phyloP scores from a whole-genome alignment of 768 basidiomycete species.

The Nidularia pulvinata region DNA sequence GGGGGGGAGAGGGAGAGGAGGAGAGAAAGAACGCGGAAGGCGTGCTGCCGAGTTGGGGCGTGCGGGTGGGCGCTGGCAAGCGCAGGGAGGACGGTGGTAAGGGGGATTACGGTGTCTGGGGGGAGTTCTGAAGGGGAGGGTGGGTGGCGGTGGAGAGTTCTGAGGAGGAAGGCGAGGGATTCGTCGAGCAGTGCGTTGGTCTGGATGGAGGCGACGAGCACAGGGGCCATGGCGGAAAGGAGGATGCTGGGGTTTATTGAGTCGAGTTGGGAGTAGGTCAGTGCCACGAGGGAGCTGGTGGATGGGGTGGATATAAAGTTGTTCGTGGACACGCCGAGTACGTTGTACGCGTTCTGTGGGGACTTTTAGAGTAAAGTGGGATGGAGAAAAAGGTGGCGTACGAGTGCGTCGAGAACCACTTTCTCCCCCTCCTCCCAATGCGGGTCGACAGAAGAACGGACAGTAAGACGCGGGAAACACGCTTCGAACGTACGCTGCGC shows the following conservation, averaged over 20 bases:
- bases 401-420: constrained; percentile 33
- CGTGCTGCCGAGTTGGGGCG: constrained; percentile 53
- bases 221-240: constrained; percentile 31
- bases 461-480: constrained; percentile 42
- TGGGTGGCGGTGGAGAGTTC: constrained; percentile 21
- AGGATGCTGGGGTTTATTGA: constrained; percentile 11
- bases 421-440: constrained; percentile 40
- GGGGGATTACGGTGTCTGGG: constrained; percentile 43
- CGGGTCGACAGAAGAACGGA: constrained; percentile 22
- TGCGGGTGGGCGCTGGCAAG: constrained; percentile 67
- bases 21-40: constrained; percentile 58
- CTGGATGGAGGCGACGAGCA: constrained; percentile 51
- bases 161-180: constrained; percentile 55
- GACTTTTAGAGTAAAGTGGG: constrained; percentile 1
- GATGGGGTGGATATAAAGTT: constrained; percentile 18
- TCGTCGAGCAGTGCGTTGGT: constrained; percentile 57
- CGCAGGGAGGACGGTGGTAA: constrained; percentile 49
- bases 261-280: constrained; percentile 26
- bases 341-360: constrained; percentile 29
- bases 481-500: constrained; percentile 45
- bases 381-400: constrained; percentile 19
- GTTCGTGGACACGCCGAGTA: constrained; percentile 21
- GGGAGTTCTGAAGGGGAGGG: constrained; percentile 20
- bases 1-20: constrained; percentile 49
- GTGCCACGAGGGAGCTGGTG: constrained; percentile 28